Evolutionary conservation across 2,329 filamentous ascomycete species (phyloP), one percentile per base, ranked within the genome.

Genomic region (Fusarium sp.): DNA sequence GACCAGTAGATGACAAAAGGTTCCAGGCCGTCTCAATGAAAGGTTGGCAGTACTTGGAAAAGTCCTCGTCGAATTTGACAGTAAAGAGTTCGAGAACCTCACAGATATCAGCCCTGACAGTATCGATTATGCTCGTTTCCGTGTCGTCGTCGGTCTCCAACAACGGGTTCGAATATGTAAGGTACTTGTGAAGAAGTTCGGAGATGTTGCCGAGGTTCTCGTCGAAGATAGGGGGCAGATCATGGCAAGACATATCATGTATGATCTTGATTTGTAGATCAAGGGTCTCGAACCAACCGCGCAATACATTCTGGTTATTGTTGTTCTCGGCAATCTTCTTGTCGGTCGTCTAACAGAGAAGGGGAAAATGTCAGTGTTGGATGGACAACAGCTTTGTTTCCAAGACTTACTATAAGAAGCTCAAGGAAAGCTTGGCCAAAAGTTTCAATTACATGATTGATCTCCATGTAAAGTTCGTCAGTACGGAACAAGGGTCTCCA

Each of bases 191-290:
- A 18, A 98, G 85, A 16, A 98, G 85, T 23, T 86, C 84, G 19
- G 93, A 91, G 70, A 99, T 92, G 67, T 88, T 88, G 49, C 85
- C 81, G 21, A 99, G 86, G 77, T 97, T 92, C 70, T 97, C 91
- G 83, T 99, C 96, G 79, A 99, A 97, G 73, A 96, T 90, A 4
- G 95, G 94, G 18, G 96, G 94, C 74, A 99, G 87, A 79, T 99
- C 96, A 79, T 99, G 97, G 77, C 91, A 97, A n/a, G 94, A 98
- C 54, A 99, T 89, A 80, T 99, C 97, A 82, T 96, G 96, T 78
- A 98, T 90, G 50, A 99, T 90, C 83, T 97, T 97, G 73, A 98
- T 86, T 73, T 97, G 89, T 54, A 98, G 85, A 78, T 95, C 94
- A 68, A 99, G 86, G 5, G 94, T 93, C 69, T 92, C 90, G 74